These are phyloP conservation scores for Monosporascus cannonballus DNA, from an alignment of 2,329 filamentous ascomycete genomes.

Conservation along the genomic window DNA sequence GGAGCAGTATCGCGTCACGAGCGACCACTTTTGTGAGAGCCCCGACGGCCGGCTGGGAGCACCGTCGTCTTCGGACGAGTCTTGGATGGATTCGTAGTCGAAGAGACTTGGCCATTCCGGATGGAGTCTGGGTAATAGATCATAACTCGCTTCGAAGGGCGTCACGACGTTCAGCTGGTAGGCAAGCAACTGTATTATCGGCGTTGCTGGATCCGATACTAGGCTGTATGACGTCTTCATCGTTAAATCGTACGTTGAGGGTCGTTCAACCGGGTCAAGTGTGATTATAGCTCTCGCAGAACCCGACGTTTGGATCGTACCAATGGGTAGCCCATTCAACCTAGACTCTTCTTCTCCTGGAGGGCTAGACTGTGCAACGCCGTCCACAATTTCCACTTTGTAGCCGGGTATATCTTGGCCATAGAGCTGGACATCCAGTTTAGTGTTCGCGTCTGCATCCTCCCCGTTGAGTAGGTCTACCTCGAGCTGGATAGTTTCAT, in stretches of 20 bases:
- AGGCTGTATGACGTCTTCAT: conserved; percentile 74
- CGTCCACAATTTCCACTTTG: conserved; percentile 31
- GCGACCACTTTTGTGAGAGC: conserved; percentile 73
- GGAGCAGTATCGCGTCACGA: conserved; percentile 68
- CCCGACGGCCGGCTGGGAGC: conserved; percentile 40
- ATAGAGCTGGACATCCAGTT: conserved; percentile 61
- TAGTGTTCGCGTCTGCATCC: conserved; percentile 68
- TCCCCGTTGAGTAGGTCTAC: conserved; percentile 77
- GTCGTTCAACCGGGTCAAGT: conserved; percentile 44
- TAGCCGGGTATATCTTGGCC: conserved; percentile 49
- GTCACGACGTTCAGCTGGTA: conserved; percentile 68
- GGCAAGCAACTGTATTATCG: conserved; percentile 66
- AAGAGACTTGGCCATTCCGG: conserved; percentile 87
- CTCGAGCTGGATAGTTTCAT: conserved; percentile 65
- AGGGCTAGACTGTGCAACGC: conserved; percentile 26
- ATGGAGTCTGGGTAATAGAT: conserved; percentile 75
- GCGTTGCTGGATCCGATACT: conserved; percentile 71
- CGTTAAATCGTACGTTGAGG: conserved; percentile 59
- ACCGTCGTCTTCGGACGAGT: conserved; percentile 27
- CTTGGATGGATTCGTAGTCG: conserved; percentile 45
- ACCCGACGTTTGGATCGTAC: conserved; percentile 40
- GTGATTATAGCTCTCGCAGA: conserved; percentile 39
- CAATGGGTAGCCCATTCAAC: conserved; percentile 36
- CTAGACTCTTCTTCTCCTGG: conserved; percentile 34
- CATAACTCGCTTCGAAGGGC: conserved; percentile 89